Conservation (phyloP, 192 early-diverging fungal genomes). For the Backusella luteola region DNA sequence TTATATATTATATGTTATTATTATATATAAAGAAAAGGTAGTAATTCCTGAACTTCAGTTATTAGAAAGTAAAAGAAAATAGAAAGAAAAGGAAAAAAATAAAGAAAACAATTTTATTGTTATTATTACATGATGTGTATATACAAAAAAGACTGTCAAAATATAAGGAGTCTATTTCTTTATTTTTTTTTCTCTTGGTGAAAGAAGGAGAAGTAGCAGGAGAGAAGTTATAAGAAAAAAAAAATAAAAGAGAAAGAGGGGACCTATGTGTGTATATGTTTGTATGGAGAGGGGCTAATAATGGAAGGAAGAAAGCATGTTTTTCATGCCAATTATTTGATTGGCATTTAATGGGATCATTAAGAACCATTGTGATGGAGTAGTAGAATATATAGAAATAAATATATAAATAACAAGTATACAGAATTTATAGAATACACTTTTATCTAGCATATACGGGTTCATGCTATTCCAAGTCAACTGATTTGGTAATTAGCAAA, state of each 20-base stretch:
- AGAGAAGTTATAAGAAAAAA: not conserved
- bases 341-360: not conserved
- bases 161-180: not conserved
- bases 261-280: not conserved
- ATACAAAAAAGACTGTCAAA: constrained; percentile 7
- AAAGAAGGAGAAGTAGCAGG: constrained; percentile 3
- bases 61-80: not conserved
- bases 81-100: constrained; percentile 14
- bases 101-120: not conserved
- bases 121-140: not conserved
- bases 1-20: not conserved
- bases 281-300: not conserved
- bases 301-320: not conserved
- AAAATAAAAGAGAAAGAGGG: not conserved
- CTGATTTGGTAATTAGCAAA: not conserved
- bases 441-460: not conserved
- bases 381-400: not conserved
- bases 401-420: not conserved
- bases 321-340: not conserved
- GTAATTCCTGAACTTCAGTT: not conserved
- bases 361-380: not conserved
- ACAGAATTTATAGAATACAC: not conserved
- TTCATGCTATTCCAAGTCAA: not conserved
- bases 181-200: not conserved
- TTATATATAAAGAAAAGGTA: not conserved